Evolutionary conservation across 768 basidiomycete species (phyloP).

Genomic region (Chalciporus piperatus): DNA sequence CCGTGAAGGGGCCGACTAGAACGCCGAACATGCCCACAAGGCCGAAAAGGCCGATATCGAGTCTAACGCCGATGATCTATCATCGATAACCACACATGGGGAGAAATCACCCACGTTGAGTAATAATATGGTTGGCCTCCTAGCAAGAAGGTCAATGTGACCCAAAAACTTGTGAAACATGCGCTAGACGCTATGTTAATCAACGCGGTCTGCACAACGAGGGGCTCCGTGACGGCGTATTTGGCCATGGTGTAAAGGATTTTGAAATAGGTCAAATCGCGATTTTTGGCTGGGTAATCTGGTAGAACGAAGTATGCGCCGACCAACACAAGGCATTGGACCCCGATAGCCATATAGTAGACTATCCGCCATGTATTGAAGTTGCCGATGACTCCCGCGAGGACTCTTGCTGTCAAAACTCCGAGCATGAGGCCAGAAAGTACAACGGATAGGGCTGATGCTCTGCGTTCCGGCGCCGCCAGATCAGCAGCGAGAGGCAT

Average conservation of each 20-base stretch:
- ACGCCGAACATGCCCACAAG: slow-evolving; percentile 73
- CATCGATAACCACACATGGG: not conserved
- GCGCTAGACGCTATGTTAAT: slow-evolving; percentile 60
- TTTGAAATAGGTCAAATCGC: slow-evolving; percentile 57
- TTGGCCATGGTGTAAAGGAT: slow-evolving; percentile 78
- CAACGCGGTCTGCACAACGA: slow-evolving; percentile 66
- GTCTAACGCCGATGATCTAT: slow-evolving; percentile 25
- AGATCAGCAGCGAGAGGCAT: slow-evolving; percentile 81
- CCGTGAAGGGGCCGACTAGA: slow-evolving; percentile 64
- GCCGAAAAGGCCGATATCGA: slow-evolving; percentile 70
- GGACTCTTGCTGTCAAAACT: slow-evolving; percentile 68
- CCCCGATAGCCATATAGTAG: slow-evolving; percentile 74
- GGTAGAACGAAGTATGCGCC: slow-evolving; percentile 69
- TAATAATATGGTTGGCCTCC: slow-evolving; percentile 74
- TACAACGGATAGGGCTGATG: slow-evolving; percentile 73
- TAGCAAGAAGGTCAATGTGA: slow-evolving; percentile 79
- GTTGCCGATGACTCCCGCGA: slow-evolving; percentile 73
- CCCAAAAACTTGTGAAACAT: slow-evolving; percentile 64
- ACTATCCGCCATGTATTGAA: slow-evolving; percentile 70
- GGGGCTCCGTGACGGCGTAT: slow-evolving; percentile 73
- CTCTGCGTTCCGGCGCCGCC: slow-evolving; percentile 69
- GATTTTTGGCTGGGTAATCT: slow-evolving; percentile 80
- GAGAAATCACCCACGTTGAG: slow-evolving; percentile 51
- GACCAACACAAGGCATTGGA: slow-evolving; percentile 57
- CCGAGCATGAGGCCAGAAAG: slow-evolving; percentile 68